Percentiles rank a stretch among this genome's conserved stretches.
Conservation (phyloP, 2,329 filamentous ascomycete species). For the Bipolaris gigantea region DNA sequence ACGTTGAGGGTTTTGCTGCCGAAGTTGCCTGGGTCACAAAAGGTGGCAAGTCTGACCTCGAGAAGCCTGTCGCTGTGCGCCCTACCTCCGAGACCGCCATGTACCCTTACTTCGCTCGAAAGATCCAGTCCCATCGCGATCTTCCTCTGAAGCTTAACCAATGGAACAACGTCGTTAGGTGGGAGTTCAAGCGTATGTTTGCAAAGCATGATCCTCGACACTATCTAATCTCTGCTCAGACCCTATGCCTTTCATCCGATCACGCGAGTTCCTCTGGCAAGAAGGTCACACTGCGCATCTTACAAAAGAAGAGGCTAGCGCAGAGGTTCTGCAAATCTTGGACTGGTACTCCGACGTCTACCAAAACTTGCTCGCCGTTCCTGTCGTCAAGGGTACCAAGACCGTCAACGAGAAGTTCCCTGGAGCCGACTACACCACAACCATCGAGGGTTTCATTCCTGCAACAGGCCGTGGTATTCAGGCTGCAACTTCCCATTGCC, state of each 20-base stretch:
- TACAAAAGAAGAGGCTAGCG: constrained; percentile 75
- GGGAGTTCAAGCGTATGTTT: constrained; percentile 80
- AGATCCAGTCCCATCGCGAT: constrained; percentile 95
- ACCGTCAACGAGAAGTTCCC: constrained; percentile 99
- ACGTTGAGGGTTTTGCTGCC: constrained; percentile 95
- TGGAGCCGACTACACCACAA: constrained; percentile 94
- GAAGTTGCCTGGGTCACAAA: constrained; percentile 89
- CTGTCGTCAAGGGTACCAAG: constrained; percentile 90
- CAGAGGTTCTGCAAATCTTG: constrained; percentile 90
- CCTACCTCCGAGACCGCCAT: constrained; percentile 78
- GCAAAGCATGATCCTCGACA: too few species aligned
- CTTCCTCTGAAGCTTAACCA: constrained; percentile 93
- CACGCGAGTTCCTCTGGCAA: constrained; percentile 97
- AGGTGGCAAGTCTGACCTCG: constrained; percentile 88
- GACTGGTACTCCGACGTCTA: constrained; percentile 92
- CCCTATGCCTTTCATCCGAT: constrained; percentile 74
- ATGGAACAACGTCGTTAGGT: constrained; percentile 94
- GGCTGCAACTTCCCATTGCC: constrained; percentile 88
- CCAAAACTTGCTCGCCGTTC: constrained; percentile 89
- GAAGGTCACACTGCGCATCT: constrained; percentile 94
- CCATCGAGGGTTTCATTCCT: constrained; percentile 95
- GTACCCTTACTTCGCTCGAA: constrained; percentile 95
- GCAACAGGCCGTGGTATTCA: constrained; percentile 95
- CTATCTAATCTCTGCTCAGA: constrained; percentile 15
- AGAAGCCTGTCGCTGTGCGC: constrained; percentile 73